Evolutionary conservation across 352 stramenopile genomes (phyloP).

Genomic region (Phytophthora brassicae): DNA sequence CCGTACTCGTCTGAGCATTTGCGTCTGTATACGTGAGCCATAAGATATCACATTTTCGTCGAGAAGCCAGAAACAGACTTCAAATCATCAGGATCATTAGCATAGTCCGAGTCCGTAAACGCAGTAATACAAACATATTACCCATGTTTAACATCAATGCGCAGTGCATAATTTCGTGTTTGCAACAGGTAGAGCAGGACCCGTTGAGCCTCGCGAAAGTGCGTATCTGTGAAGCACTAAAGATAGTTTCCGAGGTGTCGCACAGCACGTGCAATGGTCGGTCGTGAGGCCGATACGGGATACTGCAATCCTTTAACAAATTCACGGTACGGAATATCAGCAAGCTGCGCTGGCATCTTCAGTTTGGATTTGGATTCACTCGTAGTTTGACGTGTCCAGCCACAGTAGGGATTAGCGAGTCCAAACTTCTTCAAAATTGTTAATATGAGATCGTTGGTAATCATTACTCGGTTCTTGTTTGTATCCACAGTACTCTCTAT

Average conservation of each 20-base stretch:
- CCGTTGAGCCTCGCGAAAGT: slow-evolving; percentile 1
- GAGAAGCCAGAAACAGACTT: slow-evolving; percentile 24
- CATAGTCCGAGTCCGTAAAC: slow-evolving; percentile 28
- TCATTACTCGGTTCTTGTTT: background rate
- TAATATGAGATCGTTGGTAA: background rate
- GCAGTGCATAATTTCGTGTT: slow-evolving; percentile 4
- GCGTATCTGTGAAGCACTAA: background rate
- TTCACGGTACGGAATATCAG: background rate
- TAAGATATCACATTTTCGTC: slow-evolving; percentile 30
- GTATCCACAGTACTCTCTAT: background rate
- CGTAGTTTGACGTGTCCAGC: background rate
- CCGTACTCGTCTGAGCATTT: slow-evolving; percentile 29
- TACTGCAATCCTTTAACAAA: slow-evolving; percentile 3
- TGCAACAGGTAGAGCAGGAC: slow-evolving; percentile 1
- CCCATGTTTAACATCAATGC: background rate
- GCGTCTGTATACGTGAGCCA: slow-evolving; percentile 27
- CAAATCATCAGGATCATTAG: slow-evolving; percentile 24
- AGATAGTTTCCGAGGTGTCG: slow-evolving; percentile 8
- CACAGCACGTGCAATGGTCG: slow-evolving; percentile 16
- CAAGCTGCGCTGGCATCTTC: too few relatives aligned
- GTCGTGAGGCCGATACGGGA: slow-evolving; percentile 10
- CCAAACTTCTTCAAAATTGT: background rate
- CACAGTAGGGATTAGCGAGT: background rate
- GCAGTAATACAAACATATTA: background rate
- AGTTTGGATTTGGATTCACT: background rate